Evolutionary conservation across 768 basidiomycete species (phyloP).

Genomic region (Suillus weaverae): DNA sequence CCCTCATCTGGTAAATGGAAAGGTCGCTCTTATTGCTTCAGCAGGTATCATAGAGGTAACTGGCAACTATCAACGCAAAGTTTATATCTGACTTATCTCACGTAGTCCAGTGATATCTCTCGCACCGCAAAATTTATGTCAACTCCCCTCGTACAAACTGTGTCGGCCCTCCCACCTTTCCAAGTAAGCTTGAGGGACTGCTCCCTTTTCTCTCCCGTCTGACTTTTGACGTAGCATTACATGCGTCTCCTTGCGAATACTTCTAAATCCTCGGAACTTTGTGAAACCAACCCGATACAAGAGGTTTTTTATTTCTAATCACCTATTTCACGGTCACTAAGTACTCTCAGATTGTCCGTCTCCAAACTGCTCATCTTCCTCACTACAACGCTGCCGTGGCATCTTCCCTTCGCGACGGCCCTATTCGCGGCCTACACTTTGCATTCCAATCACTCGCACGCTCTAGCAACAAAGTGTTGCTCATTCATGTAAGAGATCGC

Average conservation of each 20-base stretch:
- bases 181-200: constrained; percentile 42
- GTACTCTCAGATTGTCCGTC: constrained; percentile 59
- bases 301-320: constrained; percentile 35
- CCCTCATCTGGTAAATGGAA: constrained; percentile 66
- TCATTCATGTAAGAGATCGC: constrained; percentile 56
- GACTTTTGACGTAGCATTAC: constrained; percentile 41
- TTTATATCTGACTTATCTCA: constrained; percentile 2
- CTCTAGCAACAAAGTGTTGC: constrained; percentile 48
- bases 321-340: background rate
- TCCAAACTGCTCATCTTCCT: constrained; percentile 74
- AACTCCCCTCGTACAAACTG: constrained; percentile 66
- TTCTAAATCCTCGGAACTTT: constrained; percentile 21
- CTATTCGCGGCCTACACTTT: constrained; percentile 59
- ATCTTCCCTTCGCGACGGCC: constrained; percentile 71
- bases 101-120: constrained; percentile 63
- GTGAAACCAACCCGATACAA: constrained; percentile 36
- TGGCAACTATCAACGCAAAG: constrained; percentile 2
- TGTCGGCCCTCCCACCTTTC: constrained; percentile 62
- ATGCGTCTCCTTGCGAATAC: constrained; percentile 49
- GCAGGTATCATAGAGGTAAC: constrained; percentile 68
- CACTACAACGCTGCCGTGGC: constrained; percentile 78
- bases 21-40: constrained; percentile 65
- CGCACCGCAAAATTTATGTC: constrained; percentile 79
- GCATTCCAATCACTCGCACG: constrained; percentile 54
- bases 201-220: background rate